A percentile compares a stretch with the other conserved stretches of the same genome.
phyloP scores from a whole-genome alignment of 345 rosid species.

The Salix koriyanagi region DNA sequence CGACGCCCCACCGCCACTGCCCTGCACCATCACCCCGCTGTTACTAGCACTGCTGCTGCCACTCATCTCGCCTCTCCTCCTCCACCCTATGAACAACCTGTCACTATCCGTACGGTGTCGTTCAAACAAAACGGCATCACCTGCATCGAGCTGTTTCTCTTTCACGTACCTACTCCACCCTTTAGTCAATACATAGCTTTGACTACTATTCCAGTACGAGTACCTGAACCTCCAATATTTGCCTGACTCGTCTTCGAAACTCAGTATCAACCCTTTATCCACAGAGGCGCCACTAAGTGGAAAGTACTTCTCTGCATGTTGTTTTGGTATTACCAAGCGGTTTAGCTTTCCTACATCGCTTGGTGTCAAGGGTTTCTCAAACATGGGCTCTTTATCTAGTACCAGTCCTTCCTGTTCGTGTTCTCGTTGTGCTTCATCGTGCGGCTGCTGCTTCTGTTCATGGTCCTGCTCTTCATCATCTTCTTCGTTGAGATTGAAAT shows the following conservation, averaged over 20 bases:
- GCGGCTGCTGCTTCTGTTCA: neutral
- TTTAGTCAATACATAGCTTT: constrained; percentile 83
- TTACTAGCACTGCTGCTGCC: neutral
- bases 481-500: constrained; percentile 25
- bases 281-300: constrained; percentile 45
- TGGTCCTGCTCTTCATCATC: constrained; percentile 7
- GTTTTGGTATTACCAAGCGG: constrained; percentile 85
- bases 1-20: constrained; percentile 16
- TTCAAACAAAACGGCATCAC: constrained; percentile 63
- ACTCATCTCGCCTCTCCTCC: constrained; percentile 19
- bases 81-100: constrained; percentile 71
- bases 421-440: neutral
- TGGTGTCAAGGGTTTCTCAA: constrained; percentile 80
- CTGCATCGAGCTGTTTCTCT: constrained; percentile 79
- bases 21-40: constrained; percentile 15
- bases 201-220: constrained; percentile 88
- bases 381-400: constrained; percentile 33
- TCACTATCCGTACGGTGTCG: constrained; percentile 52
- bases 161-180: constrained; percentile 92
- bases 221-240: constrained; percentile 80
- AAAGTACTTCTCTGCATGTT: constrained; percentile 82
- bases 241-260: constrained; percentile 85
- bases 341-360: constrained; percentile 91
- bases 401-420: neutral
- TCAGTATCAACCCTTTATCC: constrained; percentile 50